Evolutionary conservation across 2,329 filamentous ascomycete genomes (phyloP).

Genomic region (Fusarium verrucosum): DNA sequence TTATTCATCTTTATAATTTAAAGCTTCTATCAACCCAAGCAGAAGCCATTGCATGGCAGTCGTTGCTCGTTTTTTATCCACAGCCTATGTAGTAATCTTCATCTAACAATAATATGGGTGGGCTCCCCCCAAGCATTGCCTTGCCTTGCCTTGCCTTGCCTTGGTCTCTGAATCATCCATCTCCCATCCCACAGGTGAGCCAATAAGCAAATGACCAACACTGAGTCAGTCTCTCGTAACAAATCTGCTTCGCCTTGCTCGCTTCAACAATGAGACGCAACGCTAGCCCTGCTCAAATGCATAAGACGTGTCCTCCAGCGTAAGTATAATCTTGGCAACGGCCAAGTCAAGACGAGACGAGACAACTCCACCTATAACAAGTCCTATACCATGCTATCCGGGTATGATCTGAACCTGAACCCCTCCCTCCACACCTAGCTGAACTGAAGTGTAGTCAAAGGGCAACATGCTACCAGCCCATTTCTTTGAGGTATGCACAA

Average conservation of each 20-base stretch:
- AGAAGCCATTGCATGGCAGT: constrained; percentile 24
- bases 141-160: constrained; percentile 11
- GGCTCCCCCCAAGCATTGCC: no score
- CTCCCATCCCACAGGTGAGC: neutral
- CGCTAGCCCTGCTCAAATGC: constrained; percentile 28
- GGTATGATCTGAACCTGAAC: constrained; percentile 39
- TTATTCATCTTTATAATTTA: constrained; percentile 40
- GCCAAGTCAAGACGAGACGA: constrained; percentile 18
- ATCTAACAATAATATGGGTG: constrained; percentile 35
- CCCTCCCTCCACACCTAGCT: constrained; percentile 29
- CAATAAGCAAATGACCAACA: constrained; percentile 1
- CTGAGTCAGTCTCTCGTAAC: constrained; percentile 11
- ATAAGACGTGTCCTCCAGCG: constrained; percentile 22
- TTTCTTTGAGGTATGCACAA: constrained; percentile 31
- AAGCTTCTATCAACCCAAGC: constrained; percentile 39
- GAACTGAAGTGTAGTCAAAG: constrained; percentile 5
- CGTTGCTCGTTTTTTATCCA: constrained; percentile 28
- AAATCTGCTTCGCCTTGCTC: neutral
- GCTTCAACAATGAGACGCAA: constrained; percentile 23
- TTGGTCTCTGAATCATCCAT: constrained; percentile 13
- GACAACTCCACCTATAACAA: constrained; percentile 40
- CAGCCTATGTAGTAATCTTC: constrained; percentile 26
- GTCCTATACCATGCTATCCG: constrained; percentile 45
- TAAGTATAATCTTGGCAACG: constrained; percentile 24
- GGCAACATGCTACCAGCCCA: constrained; percentile 40